Percentiles rank a stretch among this genome's conserved stretches.
Conservation (phyloP, 192 early-diverging fungal genomes). For the Backusella luteola region DNA sequence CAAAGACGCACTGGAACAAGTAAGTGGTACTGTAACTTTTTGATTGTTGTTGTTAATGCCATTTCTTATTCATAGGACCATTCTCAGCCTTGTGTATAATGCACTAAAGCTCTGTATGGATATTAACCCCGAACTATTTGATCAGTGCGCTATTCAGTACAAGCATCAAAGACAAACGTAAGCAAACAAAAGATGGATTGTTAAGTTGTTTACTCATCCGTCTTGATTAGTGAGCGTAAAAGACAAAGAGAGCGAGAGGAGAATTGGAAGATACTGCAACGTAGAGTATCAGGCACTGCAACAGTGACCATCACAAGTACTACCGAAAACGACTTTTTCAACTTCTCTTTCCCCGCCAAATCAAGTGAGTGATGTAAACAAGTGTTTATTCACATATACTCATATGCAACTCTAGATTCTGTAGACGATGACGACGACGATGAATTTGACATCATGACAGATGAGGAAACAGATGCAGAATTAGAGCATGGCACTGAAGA, state of each 20-base stretch:
- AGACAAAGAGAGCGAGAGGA: conserved; percentile 80
- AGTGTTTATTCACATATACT: background rate
- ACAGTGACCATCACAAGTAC: conserved; percentile 3
- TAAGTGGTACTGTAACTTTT: conserved; percentile 23
- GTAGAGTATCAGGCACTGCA: conserved; percentile 26
- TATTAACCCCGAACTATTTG: conserved; percentile 92
- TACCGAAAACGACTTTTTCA: conserved; percentile 3
- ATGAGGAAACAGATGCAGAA: conserved; percentile 19
- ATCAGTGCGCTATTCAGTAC: conserved; percentile 93
- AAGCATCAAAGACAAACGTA: conserved; percentile 88
- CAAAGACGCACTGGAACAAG: conserved; percentile 97
- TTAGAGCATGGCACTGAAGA: conserved; percentile 16
- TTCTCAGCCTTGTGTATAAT: conserved; percentile 97
- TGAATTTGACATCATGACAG: conserved; percentile 6
- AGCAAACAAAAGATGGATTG: no score
- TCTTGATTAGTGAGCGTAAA: conserved; percentile 68
- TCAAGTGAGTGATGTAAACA: background rate
- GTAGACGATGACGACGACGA: conserved; percentile 12
- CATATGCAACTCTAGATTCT: background rate
- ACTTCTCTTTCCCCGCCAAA: conserved; percentile 8
- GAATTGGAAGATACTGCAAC: conserved; percentile 81
- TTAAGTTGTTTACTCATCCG: no score
- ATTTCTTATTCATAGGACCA: conserved; percentile 60
- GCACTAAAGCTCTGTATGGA: conserved; percentile 98
- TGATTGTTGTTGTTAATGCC: background rate